These are phyloP conservation scores for Afroboletus lepidellus DNA, from an alignment of 1,284 basidiomycete species.

Conservation along the genomic window DNA sequence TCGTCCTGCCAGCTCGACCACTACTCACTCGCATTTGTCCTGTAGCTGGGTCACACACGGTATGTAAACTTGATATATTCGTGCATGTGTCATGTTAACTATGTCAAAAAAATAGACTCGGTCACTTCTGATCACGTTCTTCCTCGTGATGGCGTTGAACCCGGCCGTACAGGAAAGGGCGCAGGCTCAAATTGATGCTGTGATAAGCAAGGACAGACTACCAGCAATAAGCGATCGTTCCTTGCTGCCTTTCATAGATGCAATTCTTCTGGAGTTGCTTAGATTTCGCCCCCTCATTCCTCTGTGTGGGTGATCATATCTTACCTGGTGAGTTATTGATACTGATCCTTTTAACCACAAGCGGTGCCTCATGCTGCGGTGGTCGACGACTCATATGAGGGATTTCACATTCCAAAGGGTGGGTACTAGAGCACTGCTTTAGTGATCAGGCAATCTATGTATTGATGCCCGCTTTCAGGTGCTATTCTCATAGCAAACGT, in stretches of 20 bases:
- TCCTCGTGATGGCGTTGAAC: neutral
- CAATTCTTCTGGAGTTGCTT: neutral
- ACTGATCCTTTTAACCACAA: neutral
- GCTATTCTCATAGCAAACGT: constrained; percentile 12
- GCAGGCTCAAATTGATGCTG: too few species aligned
- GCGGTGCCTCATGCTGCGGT: constrained; percentile 8
- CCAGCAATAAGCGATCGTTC: neutral
- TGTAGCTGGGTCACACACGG: neutral
- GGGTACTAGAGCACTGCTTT: neutral
- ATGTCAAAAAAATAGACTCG: neutral
- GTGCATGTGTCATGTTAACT: neutral
- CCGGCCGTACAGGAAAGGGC: neutral
- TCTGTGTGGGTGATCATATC: constrained; percentile 5
- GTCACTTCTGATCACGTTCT: neutral
- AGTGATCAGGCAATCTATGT: too few species aligned
- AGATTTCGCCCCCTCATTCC: neutral
- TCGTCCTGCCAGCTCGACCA: neutral
- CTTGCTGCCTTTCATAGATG: constrained; percentile 1
- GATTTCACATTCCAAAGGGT: constrained; percentile 13
- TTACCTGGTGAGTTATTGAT: neutral
- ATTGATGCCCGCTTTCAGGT: constrained; percentile 1
- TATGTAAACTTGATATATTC: neutral
- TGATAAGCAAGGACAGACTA: neutral
- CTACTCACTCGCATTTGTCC: neutral
- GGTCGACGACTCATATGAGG: constrained; percentile 1